Percentiles rank a stretch among this genome's conserved stretches.
phyloP scores from a whole-genome alignment of 352 stramenopile genomes.

The Globisporangium megalacanthum region DNA sequence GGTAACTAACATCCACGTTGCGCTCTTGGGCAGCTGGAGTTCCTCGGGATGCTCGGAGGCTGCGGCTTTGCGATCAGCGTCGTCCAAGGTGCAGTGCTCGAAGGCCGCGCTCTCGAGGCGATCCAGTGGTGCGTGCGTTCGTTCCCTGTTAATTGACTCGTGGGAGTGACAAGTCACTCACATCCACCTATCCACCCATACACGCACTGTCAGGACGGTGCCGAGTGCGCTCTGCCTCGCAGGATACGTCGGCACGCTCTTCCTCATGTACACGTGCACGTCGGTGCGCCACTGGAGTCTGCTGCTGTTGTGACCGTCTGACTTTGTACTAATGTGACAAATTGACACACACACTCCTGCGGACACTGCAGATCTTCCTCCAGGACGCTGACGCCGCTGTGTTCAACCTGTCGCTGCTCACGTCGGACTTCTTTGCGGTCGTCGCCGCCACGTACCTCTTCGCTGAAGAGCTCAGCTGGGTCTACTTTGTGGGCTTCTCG shows the following conservation, averaged over 20 bases:
- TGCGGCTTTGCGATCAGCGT: slow-evolving; percentile 89
- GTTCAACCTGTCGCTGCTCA: slow-evolving; percentile 96
- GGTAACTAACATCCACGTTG: background rate
- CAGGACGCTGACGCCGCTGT: slow-evolving; percentile 90
- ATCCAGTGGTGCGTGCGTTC: slow-evolving; percentile 45
- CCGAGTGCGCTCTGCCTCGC: slow-evolving; percentile 51
- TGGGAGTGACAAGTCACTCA: too few relatives aligned
- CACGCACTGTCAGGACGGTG: slow-evolving; percentile 24
- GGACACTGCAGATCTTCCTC: slow-evolving; percentile 44
- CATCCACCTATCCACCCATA: background rate
- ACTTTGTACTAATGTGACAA: background rate
- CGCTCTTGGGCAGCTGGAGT: slow-evolving; percentile 71
- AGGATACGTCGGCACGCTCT: slow-evolving; percentile 80
- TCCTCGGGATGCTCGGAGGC: slow-evolving; percentile 91
- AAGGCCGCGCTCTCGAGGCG: slow-evolving; percentile 42
- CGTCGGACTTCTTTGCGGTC: slow-evolving; percentile 94
- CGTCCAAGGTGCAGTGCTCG: slow-evolving; percentile 80
- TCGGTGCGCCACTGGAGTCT: slow-evolving; percentile 46
- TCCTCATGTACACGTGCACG: slow-evolving; percentile 89
- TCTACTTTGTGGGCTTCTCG: slow-evolving; percentile 88
- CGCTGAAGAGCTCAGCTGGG: slow-evolving; percentile 62
- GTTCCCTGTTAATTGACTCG: background rate
- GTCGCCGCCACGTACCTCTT: slow-evolving; percentile 85
- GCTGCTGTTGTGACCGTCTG: background rate
- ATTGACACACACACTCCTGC: background rate